A percentile compares a stretch with the other conserved stretches of the same genome.
Evolutionary conservation across 345 rosid genomes (phyloP).

Genomic region (Cochlearia excelsa): DNA sequence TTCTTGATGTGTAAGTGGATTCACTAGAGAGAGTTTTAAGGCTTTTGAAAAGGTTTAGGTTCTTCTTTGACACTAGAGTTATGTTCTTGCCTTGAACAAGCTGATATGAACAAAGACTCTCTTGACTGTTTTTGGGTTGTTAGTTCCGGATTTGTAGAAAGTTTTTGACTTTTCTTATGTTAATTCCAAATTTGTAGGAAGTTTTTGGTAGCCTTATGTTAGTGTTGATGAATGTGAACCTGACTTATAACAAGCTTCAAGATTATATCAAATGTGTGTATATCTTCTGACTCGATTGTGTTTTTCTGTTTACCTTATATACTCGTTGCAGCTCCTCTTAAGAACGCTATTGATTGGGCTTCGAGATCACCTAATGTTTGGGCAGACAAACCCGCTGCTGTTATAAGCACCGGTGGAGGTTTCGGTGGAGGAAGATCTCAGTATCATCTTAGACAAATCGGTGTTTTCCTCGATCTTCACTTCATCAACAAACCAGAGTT

Average conservation of each 20-base stretch:
- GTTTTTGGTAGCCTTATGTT: conserved; percentile 2
- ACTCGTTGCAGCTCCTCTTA: conserved; percentile 54
- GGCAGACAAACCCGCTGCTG: conserved; percentile 84
- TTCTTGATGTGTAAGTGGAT: too few relatives aligned
- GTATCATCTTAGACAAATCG: conserved; percentile 80
- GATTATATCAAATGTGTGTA: not conserved
- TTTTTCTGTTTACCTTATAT: not conserved
- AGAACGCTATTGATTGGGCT: conserved; percentile 89
- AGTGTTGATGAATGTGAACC: conserved; percentile 3
- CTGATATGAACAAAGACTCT: not conserved
- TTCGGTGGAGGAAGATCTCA: conserved; percentile 64
- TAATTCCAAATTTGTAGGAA: not conserved
- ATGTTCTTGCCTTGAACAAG: too few relatives aligned
- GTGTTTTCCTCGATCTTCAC: conserved; percentile 77
- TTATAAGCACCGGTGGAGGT: conserved; percentile 62
- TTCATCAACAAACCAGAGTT: conserved; percentile 87
- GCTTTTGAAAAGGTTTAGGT: too few relatives aligned
- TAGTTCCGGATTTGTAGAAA: not conserved
- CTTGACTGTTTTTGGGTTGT: not conserved
- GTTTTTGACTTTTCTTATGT: not conserved
- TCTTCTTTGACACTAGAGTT: too few relatives aligned
- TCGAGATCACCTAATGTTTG: conserved; percentile 73
- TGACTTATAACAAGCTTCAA: not conserved
- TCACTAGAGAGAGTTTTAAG: too few relatives aligned
- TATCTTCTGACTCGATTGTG: not conserved